Base-by-base conservation (phyloP, 2,329 filamentous ascomycete genomes). In the Hypoxylon sp. region DNA sequence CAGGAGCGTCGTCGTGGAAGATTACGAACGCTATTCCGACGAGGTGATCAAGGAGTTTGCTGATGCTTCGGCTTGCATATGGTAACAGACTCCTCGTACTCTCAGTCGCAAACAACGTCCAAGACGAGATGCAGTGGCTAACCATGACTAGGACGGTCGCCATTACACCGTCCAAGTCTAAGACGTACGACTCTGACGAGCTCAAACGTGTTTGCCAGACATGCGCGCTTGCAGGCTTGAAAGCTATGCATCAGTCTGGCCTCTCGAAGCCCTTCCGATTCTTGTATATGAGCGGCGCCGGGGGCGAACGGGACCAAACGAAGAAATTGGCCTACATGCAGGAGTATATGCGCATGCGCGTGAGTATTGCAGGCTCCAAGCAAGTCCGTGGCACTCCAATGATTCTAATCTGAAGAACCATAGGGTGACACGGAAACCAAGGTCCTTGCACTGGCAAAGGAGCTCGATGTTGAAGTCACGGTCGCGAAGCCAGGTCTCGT, bases 261-360 rank as follows among this genome's bases (percentile, higher is more conserved):
- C 40, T 60, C 26, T 64, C 61, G 5, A 69, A 42, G 58, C 73
- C 63, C 11, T 75, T 70, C 61, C 70, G 71, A 26, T 74, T 73
- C 61, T 38, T 74, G 13, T 69, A 69, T 64, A 73, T 80, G 57
- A 84, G 81, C 60, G 83, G 81, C 2, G 63, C 70, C 1, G 70
- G 67, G 1, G 73, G 74, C 2, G 75, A 77, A 60, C 74, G 79
- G 1, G 81, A 84, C 42, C 78, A 72, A 17, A 74, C 65, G 10
- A 78, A 81, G 67, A 79, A 70, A 48, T 77, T 74, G 1, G 65
- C 58, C 56, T 62, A 75, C 6, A 62, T 76, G 23, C 65, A 67
- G 0, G 70, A 81, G 35, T 84, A 83, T 53, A 60, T 47, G 6
- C 52, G 78, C 8, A 75, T 84, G 75, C 68, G 82, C n/a, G 82